Evolutionary conservation across 2,329 filamentous ascomycete genomes (phyloP).

Genomic region (Byssothecium circinans): DNA sequence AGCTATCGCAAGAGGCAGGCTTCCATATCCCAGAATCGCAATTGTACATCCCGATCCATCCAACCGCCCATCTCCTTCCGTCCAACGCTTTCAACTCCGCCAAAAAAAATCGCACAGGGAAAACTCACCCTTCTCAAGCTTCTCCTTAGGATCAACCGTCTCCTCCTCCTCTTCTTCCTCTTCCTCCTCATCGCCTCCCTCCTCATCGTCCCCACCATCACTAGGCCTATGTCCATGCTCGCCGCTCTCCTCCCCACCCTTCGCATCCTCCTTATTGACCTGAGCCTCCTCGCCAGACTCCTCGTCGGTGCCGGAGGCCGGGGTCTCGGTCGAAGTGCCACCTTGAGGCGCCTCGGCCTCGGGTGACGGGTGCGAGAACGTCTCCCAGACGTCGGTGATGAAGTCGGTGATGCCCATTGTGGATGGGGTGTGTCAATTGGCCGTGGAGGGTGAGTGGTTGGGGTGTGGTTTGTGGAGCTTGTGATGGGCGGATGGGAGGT

Average conservation of each 20-base stretch:
- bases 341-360: conserved; percentile 51
- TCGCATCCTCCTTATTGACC: conserved; percentile 47
- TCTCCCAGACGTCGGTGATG: conserved; percentile 66
- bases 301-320: conserved; percentile 48
- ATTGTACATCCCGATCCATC: conserved; percentile 13
- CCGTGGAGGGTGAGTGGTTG: conserved; percentile 18
- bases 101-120: background rate
- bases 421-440: conserved; percentile 36
- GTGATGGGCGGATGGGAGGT: conserved; percentile 5
- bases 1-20: background rate
- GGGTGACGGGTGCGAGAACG: conserved; percentile 56
- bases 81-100: background rate
- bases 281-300: conserved; percentile 47
- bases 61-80: conserved; percentile 1
- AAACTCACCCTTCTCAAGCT: conserved; percentile 85
- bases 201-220: conserved; percentile 61
- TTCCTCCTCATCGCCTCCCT: conserved; percentile 73
- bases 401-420: conserved; percentile 66
- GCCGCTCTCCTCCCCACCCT: conserved; percentile 44
- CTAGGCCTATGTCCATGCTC: conserved; percentile 55
- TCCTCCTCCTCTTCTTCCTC: conserved; percentile 85
- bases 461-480: conserved; percentile 15
- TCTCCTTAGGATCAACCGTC: conserved; percentile 81
- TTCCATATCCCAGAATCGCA: conserved; percentile 3
- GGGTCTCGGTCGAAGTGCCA: conserved; percentile 42